phyloP scores from a whole-genome alignment of 768 basidiomycete genomes.

The Lactarius hengduanensis region DNA sequence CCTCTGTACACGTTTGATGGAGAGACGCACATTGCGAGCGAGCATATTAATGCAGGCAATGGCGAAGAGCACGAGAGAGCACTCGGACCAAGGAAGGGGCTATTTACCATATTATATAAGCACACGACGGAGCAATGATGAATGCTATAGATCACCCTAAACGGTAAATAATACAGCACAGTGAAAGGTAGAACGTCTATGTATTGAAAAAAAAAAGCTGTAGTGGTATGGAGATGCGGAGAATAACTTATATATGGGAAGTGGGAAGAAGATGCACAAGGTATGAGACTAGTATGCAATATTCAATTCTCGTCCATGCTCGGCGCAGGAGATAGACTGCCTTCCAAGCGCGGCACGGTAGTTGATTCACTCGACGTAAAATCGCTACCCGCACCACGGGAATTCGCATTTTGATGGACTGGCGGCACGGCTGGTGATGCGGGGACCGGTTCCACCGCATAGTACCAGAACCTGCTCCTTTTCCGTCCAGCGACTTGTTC shows the following conservation, averaged over 20 bases:
- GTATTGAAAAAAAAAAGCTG: constrained; percentile 12
- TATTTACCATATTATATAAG: background rate
- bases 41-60: constrained; percentile 25
- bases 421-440: constrained; percentile 26
- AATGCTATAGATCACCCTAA: background rate
- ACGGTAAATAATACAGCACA: constrained; percentile 19
- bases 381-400: constrained; percentile 20
- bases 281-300: background rate
- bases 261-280: constrained; percentile 21
- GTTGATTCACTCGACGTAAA: constrained; percentile 26
- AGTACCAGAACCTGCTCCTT: constrained; percentile 86
- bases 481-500: constrained; percentile 79
- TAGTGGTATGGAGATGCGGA: constrained; percentile 23
- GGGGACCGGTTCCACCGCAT: constrained; percentile 73
- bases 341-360: constrained; percentile 39
- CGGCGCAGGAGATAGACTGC: constrained; percentile 45
- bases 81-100: background rate
- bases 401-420: constrained; percentile 9
- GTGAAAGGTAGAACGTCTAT: constrained; percentile 17
- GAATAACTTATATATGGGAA: constrained; percentile 25
- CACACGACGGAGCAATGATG: background rate
- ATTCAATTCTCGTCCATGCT: constrained; percentile 37
- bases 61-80: constrained; percentile 1
- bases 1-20: constrained; percentile 15
- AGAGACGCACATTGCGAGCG: constrained; percentile 27